Evolutionary conservation across 129 eudicot genomes (phyloP).

Genomic region (Lactuca sativa): DNA sequence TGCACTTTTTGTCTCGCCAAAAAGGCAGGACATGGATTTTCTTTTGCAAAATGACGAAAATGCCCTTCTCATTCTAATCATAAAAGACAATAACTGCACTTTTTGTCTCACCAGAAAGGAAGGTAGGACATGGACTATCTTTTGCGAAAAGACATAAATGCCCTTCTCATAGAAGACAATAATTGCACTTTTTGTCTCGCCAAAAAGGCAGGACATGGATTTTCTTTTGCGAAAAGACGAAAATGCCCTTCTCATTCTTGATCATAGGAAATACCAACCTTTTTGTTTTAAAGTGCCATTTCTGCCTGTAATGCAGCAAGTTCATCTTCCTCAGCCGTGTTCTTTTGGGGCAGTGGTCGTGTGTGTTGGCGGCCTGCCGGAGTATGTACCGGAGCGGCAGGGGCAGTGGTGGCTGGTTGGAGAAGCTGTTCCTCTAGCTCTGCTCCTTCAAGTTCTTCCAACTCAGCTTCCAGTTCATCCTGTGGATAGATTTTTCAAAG

Average conservation of each 20-base stretch:
- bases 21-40: no score
- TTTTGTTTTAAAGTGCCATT: conserved; percentile 37
- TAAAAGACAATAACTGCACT: no score
- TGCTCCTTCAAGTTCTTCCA: conserved; percentile 36
- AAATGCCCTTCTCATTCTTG: neutral
- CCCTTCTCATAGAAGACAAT: no score
- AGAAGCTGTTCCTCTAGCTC: conserved; percentile 37
- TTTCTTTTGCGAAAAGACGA: no score
- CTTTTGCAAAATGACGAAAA: no score
- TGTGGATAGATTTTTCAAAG: conserved; percentile 9
- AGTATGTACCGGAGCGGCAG: neutral
- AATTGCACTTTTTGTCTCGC: no score
- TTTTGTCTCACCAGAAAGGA: no score
- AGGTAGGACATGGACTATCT: no score
- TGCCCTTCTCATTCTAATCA: no score
- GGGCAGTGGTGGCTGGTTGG: conserved; percentile 28
- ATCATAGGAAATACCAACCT: neutral
- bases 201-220: no score
- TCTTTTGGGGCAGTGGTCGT: conserved; percentile 36
- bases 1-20: no score
- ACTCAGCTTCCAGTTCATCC: conserved; percentile 42
- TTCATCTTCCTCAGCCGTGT: conserved; percentile 52
- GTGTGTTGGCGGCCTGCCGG: conserved; percentile 27
- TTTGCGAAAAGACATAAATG: no score
- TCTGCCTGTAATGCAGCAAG: conserved; percentile 56